Base-by-base conservation (phyloP, 2,329 filamentous ascomycete genomes). In the Aspergillus floridensis region DNA sequence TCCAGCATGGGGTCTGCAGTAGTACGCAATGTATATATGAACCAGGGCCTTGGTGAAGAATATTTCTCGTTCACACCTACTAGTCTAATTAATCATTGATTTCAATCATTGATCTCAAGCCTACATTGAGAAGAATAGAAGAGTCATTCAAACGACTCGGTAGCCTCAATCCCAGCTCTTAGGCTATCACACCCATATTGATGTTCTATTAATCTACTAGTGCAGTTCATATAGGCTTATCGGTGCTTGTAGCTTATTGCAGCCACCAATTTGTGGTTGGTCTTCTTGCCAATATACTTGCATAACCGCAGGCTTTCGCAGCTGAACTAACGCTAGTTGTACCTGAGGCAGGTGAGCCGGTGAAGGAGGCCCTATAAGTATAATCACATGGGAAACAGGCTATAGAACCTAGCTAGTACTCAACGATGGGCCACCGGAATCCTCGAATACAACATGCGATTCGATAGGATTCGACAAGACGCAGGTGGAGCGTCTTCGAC, bases 381-480 rank as follows among this genome's bases (percentile, higher is more conserved):
- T 12, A 16, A 35, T 35, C 32, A 35, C 32, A 16, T 12, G 32
- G 11, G 32, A 35, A 35, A 4, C 32, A 35, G 32, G 12, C 32
- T 35, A 16, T 35, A 35, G 32, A 35, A 35, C 5, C 16, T 44
- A 19, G 14, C 14, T 35, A 35, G 26, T 16, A 35, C 14, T n/a
- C 6, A 44, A 44, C 3, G 16, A 44, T 44, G 38, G 38, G 12
- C 12, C n/a, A 16, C 7, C 41, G 41, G 35, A 46, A 29, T 46
- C 19, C 44, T 19, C 29, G 41, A 47, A 54, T 47, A n/a, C 24
- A 35, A 38, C 24, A 44, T 29, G 24, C 21, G 51, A 22, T 53
- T 53, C 51, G 51, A 53, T 53, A 41, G 26, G 51, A 53, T 53
- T 53, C 51, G 51, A 41, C 52, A n/a, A 44, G 16, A 19, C 2